Base-by-base conservation (phyloP, 2,329 filamentous ascomycete species). In the Pseudopyrenochaeta lycopersici region DNA sequence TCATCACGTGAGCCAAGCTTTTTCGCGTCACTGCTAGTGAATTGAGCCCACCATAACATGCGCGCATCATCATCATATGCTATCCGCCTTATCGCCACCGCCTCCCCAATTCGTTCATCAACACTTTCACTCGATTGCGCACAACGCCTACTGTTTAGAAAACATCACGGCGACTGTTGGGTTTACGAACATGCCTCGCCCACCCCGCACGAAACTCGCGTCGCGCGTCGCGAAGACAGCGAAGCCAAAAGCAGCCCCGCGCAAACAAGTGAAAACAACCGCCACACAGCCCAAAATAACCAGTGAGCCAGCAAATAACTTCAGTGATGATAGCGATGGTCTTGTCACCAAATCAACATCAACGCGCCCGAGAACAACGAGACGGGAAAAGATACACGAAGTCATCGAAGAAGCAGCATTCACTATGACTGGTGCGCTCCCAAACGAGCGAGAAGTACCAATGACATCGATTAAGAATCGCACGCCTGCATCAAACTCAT, bases 261-360 rank as follows among this genome's bases (percentile, higher is more conserved):
- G 50, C 56, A 66, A 70, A 39, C 54, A 43, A 39, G 39, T 54
- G 27, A 60, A 68, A 55, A 33, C 62, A 12, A 50, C 58, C n/a
- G 41, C 64, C 54, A 52, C 62, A 23, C 52, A 56, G 30, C 54
- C 55, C 21, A 58, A 35, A n/a, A 62, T 61, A 18, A 45, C 47
- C 12, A 48, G 41, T 6, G 56, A 69, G 20, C 46, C 52, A 18
- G 35, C 57, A 20, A 58, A 68, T 12, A 66, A 52, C 45, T 63
- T 70, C 58, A 75, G 73, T 54, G 71, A 75, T 35, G 75, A 77
- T 48, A 73, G 70, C 52, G 71, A 76, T 63, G 71, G 73, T 2
- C 62, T 76, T 10, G 69, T 75, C 18, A 67, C 66, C 5, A 74
- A 58, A 45, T 53, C 64, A 15, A 60, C 46, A 39, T 39, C 62